These are phyloP conservation scores for Stagonosporopsis cucurbitacearum DNA, from an alignment of 2,329 filamentous ascomycete genomes.

Conservation along the genomic window DNA sequence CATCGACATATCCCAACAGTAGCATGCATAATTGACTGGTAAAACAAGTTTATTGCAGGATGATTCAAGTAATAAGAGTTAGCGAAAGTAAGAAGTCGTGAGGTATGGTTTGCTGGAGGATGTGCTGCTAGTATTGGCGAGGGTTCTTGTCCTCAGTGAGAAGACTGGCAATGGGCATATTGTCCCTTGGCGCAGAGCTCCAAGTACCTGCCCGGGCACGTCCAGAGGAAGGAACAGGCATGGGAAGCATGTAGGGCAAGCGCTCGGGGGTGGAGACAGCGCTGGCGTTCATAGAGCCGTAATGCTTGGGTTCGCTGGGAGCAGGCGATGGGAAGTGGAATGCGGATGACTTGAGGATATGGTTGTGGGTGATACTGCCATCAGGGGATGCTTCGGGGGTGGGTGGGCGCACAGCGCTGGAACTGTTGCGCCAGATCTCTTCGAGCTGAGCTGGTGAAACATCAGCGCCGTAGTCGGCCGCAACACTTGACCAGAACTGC, in stretches of 20 bases:
- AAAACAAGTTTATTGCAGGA: background rate
- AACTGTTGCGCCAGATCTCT: conserved; percentile 66
- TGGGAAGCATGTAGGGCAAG: conserved; percentile 46
- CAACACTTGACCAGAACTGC: conserved; percentile 76
- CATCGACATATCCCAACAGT: background rate
- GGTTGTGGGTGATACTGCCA: conserved; percentile 46
- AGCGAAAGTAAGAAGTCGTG: conserved; percentile 26
- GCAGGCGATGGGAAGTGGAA: conserved; percentile 43
- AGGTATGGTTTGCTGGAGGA: background rate
- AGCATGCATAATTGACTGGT: background rate
- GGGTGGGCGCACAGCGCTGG: conserved; percentile 42
- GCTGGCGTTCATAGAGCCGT: conserved; percentile 42
- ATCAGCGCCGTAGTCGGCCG: conserved; percentile 72
- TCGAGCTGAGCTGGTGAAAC: conserved; percentile 69
- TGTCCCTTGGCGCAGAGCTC: conserved; percentile 46
- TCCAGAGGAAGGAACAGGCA: conserved; percentile 45
- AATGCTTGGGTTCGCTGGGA: conserved; percentile 41
- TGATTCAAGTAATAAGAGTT: conserved; percentile 12
- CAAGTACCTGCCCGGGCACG: conserved; percentile 44
- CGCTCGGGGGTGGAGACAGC: conserved; percentile 44
- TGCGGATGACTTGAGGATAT: conserved; percentile 37
- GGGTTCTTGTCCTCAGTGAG: conserved; percentile 49
- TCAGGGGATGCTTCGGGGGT: conserved; percentile 50
- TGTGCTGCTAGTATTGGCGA: conserved; percentile 10
- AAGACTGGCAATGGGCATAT: conserved; percentile 49